Conservation (phyloP, 2,329 filamentous ascomycete genomes). For the Chalaropsis ovoidea region DNA sequence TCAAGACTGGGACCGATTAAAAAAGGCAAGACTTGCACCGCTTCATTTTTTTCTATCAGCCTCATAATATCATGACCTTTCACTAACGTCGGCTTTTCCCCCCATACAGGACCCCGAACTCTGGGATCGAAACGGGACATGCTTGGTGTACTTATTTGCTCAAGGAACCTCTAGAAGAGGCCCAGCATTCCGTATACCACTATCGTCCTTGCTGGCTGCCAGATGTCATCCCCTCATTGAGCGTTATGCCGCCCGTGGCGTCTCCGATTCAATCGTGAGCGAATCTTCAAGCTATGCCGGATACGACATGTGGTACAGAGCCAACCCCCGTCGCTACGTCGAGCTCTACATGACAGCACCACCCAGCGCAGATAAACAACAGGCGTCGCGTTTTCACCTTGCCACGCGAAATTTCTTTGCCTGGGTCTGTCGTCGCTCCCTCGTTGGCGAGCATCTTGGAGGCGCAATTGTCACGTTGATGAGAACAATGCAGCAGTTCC, state of each 20-base stretch:
- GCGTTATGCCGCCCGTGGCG: constrained; percentile 33
- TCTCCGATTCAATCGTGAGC: constrained; percentile 13
- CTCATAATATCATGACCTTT: constrained; percentile 21
- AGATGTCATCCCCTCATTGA: constrained; percentile 53
- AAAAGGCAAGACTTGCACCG: constrained; percentile 35
- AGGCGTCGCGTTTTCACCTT: constrained; percentile 53
- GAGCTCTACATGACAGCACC: constrained; percentile 65
- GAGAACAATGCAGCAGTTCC: constrained; percentile 53
- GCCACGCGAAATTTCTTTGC: constrained; percentile 67
- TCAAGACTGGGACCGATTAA: constrained; percentile 40
- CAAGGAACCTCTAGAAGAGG: constrained; percentile 54
- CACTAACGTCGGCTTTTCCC: constrained; percentile 6
- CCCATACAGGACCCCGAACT: constrained; percentile 58
- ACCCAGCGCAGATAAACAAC: constrained; percentile 40
- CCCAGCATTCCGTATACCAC: constrained; percentile 57
- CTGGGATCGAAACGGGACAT: constrained; percentile 58
- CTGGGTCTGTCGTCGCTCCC: constrained; percentile 52
- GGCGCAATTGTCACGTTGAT: constrained; percentile 53
- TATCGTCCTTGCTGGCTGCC: constrained; percentile 46
- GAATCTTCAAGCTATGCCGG: constrained; percentile 27
- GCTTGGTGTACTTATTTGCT: constrained; percentile 58
- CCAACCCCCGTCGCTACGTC: constrained; percentile 32
- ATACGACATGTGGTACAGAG: constrained; percentile 32
- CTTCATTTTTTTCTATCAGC: neutral
- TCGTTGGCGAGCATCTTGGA: constrained; percentile 60